These are phyloP conservation scores for Dactylonectria estremocensis DNA, from an alignment of 2,329 filamentous ascomycete genomes.

Conservation along the genomic window DNA sequence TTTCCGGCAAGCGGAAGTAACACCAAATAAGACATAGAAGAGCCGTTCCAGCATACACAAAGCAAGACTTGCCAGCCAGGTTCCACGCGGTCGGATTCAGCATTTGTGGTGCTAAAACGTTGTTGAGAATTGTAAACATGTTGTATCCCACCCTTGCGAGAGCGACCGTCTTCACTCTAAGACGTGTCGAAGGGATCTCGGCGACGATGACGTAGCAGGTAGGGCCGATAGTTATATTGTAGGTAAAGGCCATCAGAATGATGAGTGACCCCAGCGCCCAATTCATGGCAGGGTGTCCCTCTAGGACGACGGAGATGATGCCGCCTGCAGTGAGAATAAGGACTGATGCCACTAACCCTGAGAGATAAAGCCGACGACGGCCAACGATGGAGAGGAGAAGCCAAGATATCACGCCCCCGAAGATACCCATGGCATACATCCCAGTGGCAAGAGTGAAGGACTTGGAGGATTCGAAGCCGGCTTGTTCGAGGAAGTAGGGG, in stretches of 20 bases:
- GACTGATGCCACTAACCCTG: slow-evolving; percentile 77
- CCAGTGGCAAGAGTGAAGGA: slow-evolving; percentile 7
- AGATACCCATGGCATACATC: slow-evolving; percentile 70
- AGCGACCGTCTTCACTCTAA: slow-evolving; percentile 89
- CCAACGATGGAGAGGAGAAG: slow-evolving; percentile 62
- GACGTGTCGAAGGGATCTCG: slow-evolving; percentile 81
- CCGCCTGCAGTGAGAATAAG: slow-evolving; percentile 82
- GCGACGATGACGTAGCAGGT: slow-evolving; percentile 87
- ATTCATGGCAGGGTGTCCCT: slow-evolving; percentile 60
- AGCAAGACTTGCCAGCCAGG: slow-evolving; percentile 34
- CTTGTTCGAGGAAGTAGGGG: slow-evolving; percentile 68
- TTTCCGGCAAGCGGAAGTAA: slow-evolving; percentile 59
- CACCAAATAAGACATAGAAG: slow-evolving; percentile 58
- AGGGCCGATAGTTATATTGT: slow-evolving; percentile 85
- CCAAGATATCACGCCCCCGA: slow-evolving; percentile 72
- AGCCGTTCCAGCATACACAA: slow-evolving; percentile 51
- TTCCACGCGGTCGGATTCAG: slow-evolving; percentile 42
- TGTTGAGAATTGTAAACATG: slow-evolving; percentile 20
- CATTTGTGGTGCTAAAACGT: slow-evolving; percentile 29
- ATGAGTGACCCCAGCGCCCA: slow-evolving; percentile 79
- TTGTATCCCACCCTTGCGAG: slow-evolving; percentile 71
- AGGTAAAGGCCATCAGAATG: slow-evolving; percentile 81
- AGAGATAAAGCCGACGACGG: slow-evolving; percentile 78
- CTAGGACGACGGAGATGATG: slow-evolving; percentile 74
- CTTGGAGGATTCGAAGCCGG: slow-evolving; percentile 56